Conservation (phyloP, 1,284 basidiomycete species). For the Caloboletus inedulis region DNA sequence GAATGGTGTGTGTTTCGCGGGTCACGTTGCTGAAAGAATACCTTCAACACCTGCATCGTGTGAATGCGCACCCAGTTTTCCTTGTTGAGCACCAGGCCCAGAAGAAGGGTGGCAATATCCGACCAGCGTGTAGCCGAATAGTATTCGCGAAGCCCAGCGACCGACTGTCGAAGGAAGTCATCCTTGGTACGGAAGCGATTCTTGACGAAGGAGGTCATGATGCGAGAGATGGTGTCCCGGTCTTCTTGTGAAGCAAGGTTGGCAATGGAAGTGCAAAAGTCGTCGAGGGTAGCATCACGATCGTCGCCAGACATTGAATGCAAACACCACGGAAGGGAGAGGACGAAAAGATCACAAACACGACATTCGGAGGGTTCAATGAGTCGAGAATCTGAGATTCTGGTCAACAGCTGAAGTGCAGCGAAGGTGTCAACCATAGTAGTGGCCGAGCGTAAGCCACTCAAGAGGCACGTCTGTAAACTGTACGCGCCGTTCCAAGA, state of each 20-base stretch:
- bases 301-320: slow-evolving; percentile 71
- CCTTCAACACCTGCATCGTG: slow-evolving; percentile 85
- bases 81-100: slow-evolving; percentile 84
- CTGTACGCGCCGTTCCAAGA: slow-evolving; percentile 70
- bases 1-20: slow-evolving; percentile 71
- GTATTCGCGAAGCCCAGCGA: slow-evolving; percentile 79
- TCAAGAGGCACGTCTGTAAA: slow-evolving; percentile 74
- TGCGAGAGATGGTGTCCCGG: slow-evolving; percentile 73
- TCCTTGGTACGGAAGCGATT: slow-evolving; percentile 89
- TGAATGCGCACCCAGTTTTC: slow-evolving; percentile 82
- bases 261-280: slow-evolving; percentile 76
- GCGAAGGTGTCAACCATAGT: slow-evolving; percentile 70
- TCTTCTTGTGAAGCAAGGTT: slow-evolving; percentile 70
- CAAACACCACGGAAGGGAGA: slow-evolving; percentile 87
- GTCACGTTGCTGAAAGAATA: slow-evolving; percentile 84
- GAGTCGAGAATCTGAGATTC: slow-evolving; percentile 61
- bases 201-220: slow-evolving; percentile 88
- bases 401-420: slow-evolving; percentile 65
- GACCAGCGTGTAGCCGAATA: slow-evolving; percentile 71
- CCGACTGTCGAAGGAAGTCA: slow-evolving; percentile 90
- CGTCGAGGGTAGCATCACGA: slow-evolving; percentile 58
- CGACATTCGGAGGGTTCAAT: slow-evolving; percentile 74
- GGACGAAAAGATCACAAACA: slow-evolving; percentile 80
- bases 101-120: slow-evolving; percentile 76
- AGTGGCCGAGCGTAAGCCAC: slow-evolving; percentile 77